Conservation (phyloP, 73 alveolate genomes). For the Blepharisma stoltei region DNA sequence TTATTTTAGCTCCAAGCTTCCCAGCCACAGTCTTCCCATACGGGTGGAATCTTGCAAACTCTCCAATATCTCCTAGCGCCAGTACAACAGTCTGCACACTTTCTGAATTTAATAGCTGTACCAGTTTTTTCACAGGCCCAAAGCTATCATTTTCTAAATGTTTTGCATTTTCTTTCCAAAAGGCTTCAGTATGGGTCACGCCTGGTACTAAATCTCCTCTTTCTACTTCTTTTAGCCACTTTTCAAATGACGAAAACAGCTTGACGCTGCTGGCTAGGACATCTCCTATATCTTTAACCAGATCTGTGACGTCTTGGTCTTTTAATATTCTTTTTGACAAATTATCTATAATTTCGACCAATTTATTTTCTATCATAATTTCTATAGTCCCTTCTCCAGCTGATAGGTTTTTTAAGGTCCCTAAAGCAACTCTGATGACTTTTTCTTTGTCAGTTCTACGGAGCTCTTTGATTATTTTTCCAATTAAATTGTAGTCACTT, state of each 20-base stretch:
- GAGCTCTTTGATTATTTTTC: background rate
- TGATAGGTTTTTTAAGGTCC: background rate
- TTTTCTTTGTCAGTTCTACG: constrained; percentile 22
- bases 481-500: background rate
- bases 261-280: background rate
- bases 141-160: background rate
- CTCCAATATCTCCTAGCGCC: constrained; percentile 23
- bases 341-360: background rate
- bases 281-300: constrained; percentile 16
- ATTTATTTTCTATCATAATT: constrained; percentile 24
- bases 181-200: constrained; percentile 20
- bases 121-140: constrained; percentile 8
- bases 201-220: constrained; percentile 24
- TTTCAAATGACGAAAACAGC: background rate
- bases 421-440: constrained; percentile 17
- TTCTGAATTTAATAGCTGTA: background rate
- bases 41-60: constrained; percentile 19
- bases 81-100: constrained; percentile 4
- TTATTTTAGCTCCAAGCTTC: constrained; percentile 9
- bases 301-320: background rate
- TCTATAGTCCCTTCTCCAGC: constrained; percentile 11
- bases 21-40: constrained; percentile 12
- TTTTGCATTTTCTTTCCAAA: constrained; percentile 29
- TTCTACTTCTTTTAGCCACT: constrained; percentile 17
- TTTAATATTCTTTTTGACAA: constrained; percentile 7